Base-by-base conservation (phyloP, 306 rosid genomes). In the Erythrophleum fordii region DNA sequence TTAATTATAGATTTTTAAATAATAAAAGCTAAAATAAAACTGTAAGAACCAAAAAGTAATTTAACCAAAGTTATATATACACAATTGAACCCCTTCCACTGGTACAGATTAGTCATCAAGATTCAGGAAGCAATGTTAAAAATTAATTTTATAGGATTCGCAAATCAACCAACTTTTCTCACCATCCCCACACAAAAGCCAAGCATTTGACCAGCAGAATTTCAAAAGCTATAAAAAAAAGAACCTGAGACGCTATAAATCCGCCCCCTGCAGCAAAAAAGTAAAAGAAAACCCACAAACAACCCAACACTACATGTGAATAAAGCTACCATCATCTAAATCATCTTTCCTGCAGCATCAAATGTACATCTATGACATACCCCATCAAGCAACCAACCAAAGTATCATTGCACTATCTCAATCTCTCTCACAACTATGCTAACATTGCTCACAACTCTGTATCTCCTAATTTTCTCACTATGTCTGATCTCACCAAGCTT, bases 281-380 rank as follows among this genome's bases (percentile, higher is more conserved):
- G 82, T 0, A 65, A 75, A 84, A 83, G 76, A 84, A 82, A 86
- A 86, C 87, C 87, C 90, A 68, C 14, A 37, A 83, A 72, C 89
- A 89, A 89, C 85, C 80, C 65, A 71, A 55, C 73, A 81, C 60
- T n/a, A 17, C 89, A 84, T 83, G 91, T 84, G 86, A 80, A 87
- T 85, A 92, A 94, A 94, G 92, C 83, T 29, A 26, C 62, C 62
- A 41, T 48, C 13, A 35, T 35, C 7, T 5, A 49, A 87, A 78
- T 68, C 84, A 85, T 62, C 0, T 28, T 41, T 51, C 79, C 56
- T 61, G 58, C 59, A 77, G 17, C 74, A 72, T 26, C 52, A 72
- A 75, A 58, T 46, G 29, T 74, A 81, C 26, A 18, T 39, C 76
- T 55, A 73, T 62, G 58, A 49, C 55, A 11, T 26, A 26, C 26